Conservation (phyloP, 2,329 filamentous ascomycete genomes). For the Fusarium sp. region DNA sequence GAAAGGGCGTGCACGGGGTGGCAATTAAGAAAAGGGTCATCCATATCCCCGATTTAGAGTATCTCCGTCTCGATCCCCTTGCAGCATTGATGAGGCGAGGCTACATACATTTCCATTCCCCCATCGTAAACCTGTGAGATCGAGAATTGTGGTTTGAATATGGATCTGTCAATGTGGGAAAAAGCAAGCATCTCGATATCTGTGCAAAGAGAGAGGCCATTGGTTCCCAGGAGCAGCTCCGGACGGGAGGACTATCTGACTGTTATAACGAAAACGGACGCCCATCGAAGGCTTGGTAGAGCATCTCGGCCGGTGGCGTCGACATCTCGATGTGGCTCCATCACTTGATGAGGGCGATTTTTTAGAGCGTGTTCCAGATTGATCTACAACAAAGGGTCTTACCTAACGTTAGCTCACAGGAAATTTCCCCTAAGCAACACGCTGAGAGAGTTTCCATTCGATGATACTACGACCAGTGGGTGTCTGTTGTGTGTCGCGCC, state of each 20-base stretch:
- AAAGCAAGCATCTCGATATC: constrained; percentile 12
- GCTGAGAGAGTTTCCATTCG: not conserved
- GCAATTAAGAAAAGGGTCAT: not conserved
- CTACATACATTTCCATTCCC: not conserved
- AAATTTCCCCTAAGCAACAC: not conserved
- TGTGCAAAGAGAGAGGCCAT: not conserved
- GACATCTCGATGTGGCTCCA: constrained; percentile 33
- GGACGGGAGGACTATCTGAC: not conserved
- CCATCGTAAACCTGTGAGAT: not conserved
- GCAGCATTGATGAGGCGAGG: constrained; percentile 10
- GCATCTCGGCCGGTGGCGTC: constrained; percentile 35
- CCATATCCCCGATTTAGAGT: not conserved
- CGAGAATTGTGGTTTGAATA: not conserved
- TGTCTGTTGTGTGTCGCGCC: not conserved
- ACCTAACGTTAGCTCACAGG: not conserved
- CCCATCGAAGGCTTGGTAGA: constrained; percentile 34
- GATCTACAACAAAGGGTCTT: constrained; percentile 17
- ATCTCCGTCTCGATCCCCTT: constrained; percentile 12
- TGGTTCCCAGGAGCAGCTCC: not conserved
- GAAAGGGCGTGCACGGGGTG: not conserved
- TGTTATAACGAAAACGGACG: constrained; percentile 5
- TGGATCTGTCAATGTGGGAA: not conserved
- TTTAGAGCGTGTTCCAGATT: constrained; percentile 22
- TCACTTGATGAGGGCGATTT: constrained; percentile 21
- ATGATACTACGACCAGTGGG: not conserved